Conservation (phyloP, 768 basidiomycete genomes). For the Trametes coccinea region DNA sequence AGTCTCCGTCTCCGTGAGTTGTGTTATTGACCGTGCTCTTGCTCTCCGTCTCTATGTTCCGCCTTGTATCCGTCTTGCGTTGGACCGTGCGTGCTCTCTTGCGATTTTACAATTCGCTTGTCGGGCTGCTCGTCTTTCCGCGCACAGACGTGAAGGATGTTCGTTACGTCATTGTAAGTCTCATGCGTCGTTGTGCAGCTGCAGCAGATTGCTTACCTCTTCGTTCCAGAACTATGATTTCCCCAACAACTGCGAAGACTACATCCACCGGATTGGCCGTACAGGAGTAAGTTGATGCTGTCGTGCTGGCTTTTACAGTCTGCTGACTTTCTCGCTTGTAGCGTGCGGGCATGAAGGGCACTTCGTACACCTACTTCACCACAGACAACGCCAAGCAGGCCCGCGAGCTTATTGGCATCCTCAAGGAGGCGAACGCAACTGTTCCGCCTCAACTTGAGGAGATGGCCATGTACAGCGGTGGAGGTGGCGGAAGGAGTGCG, state of each 20-base stretch:
- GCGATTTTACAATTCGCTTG: slow-evolving; percentile 29
- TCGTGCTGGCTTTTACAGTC: background rate
- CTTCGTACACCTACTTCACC: slow-evolving; percentile 95
- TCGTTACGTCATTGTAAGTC: slow-evolving; percentile 89
- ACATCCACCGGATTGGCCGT: slow-evolving; percentile 98
- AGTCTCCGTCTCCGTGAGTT: slow-evolving; percentile 34
- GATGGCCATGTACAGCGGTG: slow-evolving; percentile 86
- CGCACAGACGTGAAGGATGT: slow-evolving; percentile 96
- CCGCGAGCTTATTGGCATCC: slow-evolving; percentile 84
- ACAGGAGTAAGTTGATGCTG: slow-evolving; percentile 67
- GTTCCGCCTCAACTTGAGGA: slow-evolving; percentile 91
- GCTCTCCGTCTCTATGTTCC: slow-evolving; percentile 32
- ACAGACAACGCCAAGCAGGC: slow-evolving; percentile 95
- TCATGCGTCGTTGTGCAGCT: background rate
- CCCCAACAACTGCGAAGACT: slow-evolving; percentile 97
- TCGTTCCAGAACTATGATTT: slow-evolving; percentile 86
- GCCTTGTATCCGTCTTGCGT: slow-evolving; percentile 26
- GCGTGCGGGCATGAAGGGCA: slow-evolving; percentile 92
- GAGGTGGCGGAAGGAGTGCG: slow-evolving; percentile 74
- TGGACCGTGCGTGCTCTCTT: slow-evolving; percentile 26
- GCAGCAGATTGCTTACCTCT: background rate
- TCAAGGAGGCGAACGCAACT: slow-evolving; percentile 82
- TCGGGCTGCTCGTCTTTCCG: slow-evolving; percentile 38
- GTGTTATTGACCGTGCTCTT: slow-evolving; percentile 46
- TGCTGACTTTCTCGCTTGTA: slow-evolving; percentile 31